Evolutionary conservation across 2,329 filamentous ascomycete species (phyloP), one percentile per base, ranked within the genome.

Genomic region (Coniochaeta ligniaria): DNA sequence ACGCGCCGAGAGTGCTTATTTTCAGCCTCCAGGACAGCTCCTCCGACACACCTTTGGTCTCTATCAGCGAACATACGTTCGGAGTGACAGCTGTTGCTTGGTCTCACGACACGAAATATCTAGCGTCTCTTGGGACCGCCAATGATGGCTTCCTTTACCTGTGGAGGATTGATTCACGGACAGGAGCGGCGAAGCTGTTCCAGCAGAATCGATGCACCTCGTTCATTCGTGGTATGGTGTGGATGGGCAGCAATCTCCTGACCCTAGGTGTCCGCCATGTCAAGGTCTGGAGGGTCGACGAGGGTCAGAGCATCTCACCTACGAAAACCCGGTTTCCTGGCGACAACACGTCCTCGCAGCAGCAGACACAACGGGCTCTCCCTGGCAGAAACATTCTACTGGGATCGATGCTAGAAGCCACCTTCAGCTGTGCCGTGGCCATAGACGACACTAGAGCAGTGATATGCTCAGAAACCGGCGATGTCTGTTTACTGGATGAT

Each of bases 81-180:
- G 95, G 95, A 7, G 92, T 99, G 35, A 89, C 87, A 61, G 90
- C 90, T 38, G 85, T 99, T 36, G 89, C 92, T 2, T 99, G 96
- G 82, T 97, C 93, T 63, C 82, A 88, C 0, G 91, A 97, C 72
- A 91, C 90, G 14, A 88, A 84, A 65, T 96, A 89, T 73, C 82
- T 99, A 36, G 95, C 95, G 2, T 96, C 92, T 22, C 80, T 99
- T 14, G 95, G 95, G 31, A 85, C 89, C 20, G 84, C 90, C 60
- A 97, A 97, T 71, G 95, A 99, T 74, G 94, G 94, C 1, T 98
- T 96, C 70, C 80, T 99, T 22, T 96, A 94, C 71, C 82, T 98
- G 31, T 98, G 94, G 93, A 86, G 82, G 66, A 84, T 97, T 65
- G 92, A 96, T 68, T 77, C 88, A n/a, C 89, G 87, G 57, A 95